phyloP scores from a whole-genome alignment of 345 rosid species.

The Sonneratia caseolaris region DNA sequence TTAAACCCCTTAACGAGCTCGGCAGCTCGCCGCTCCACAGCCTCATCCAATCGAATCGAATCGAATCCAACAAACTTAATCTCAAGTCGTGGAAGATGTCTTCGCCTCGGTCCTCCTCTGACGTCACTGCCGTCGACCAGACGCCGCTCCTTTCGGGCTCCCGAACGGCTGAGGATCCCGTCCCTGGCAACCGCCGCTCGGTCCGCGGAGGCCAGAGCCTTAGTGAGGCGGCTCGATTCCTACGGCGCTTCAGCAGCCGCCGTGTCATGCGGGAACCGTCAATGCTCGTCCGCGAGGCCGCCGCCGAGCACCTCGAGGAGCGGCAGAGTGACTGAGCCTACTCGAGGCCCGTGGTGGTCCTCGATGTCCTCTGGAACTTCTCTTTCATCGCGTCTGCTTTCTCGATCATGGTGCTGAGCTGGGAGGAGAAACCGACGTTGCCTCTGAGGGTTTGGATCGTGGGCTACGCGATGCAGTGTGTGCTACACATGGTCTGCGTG shows the following conservation, averaged over 20 bases:
- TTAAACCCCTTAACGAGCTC: background rate
- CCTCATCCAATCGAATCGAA: background rate
- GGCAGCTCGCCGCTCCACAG: background rate
- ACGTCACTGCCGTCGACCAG: conserved; percentile 38
- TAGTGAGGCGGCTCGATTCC: conserved; percentile 71
- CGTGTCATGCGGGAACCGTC: conserved; percentile 88
- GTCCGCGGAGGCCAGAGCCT: conserved; percentile 59
- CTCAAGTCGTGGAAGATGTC: conserved; percentile 11
- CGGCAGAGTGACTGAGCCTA: conserved; percentile 98
- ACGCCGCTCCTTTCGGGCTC: conserved; percentile 49
- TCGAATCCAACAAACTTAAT: background rate
- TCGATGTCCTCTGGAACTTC: conserved; percentile 77
- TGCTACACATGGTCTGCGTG: conserved; percentile 79
- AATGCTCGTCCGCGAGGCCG: conserved; percentile 87
- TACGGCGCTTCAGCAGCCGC: conserved; percentile 83
- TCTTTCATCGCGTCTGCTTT: conserved; percentile 69
- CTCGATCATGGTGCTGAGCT: conserved; percentile 49
- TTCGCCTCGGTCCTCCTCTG: conserved; percentile 37
- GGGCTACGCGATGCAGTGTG: conserved; percentile 78
- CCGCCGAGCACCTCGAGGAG: conserved; percentile 95
- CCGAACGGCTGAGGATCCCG: conserved; percentile 11
- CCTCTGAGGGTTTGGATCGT: conserved; percentile 78
- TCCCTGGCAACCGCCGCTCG: conserved; percentile 18
- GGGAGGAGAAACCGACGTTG: conserved; percentile 52
- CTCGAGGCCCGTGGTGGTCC: conserved; percentile 81